Percentiles rank a stretch among this genome's conserved stretches.
Evolutionary conservation across 495 filamentous ascomycete genomes (phyloP).

Genomic region (Tuber microsphaerosporum): DNA sequence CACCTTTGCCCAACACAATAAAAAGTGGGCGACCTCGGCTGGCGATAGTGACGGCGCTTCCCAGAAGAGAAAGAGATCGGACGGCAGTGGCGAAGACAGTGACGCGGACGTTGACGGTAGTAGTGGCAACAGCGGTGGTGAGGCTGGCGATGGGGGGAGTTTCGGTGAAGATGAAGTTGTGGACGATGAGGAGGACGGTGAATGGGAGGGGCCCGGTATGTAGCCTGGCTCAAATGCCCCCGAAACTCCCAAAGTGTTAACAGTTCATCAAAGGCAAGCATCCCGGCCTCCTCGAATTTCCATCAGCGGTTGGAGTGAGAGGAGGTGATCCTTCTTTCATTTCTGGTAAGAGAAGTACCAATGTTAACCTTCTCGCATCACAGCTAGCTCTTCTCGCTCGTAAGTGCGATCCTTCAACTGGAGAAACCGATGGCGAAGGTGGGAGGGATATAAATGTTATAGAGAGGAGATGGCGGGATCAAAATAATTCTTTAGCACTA

Average conservation of each 20-base stretch:
- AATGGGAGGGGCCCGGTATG: slow-evolving; percentile 1
- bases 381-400: not conserved
- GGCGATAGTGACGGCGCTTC: slow-evolving; percentile 43
- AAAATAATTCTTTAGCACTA: slow-evolving; percentile 2
- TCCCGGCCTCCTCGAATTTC: slow-evolving; percentile 1
- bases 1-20: slow-evolving; percentile 75
- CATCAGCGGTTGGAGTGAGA: slow-evolving; percentile 2
- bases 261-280: not conserved
- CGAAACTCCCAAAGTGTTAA: not conserved
- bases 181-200: not conserved
- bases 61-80: slow-evolving; percentile 12
- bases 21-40: slow-evolving; percentile 57
- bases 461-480: not conserved
- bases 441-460: not conserved
- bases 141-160: not conserved
- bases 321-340: slow-evolving; percentile 4
- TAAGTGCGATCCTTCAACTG: not conserved
- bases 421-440: not conserved
- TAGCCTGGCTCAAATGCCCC: not conserved
- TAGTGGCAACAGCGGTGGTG: not conserved
- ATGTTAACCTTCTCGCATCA: slow-evolving; percentile 3
- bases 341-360: slow-evolving; percentile 4
- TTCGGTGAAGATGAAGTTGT: not conserved
- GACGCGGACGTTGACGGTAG: not conserved
- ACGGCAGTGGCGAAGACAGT: slow-evolving; percentile 2